Base-by-base conservation (phyloP, 108 stramenopile species). In the Mayamaea pseudoterrestris region DNA sequence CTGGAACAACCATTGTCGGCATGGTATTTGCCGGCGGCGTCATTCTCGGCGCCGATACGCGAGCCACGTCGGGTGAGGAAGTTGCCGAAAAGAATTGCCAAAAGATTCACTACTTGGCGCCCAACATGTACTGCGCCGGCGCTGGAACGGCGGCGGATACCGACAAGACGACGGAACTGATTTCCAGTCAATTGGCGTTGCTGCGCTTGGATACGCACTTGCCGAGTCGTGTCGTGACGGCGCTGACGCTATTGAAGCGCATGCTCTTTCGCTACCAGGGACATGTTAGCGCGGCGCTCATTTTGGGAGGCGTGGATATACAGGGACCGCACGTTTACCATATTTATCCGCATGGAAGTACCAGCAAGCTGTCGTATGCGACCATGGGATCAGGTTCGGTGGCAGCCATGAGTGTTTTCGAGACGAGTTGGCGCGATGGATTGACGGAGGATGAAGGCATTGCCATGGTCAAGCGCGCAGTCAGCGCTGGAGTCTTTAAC, bases 91-190 rank as follows among this genome's bases (percentile, higher is more conserved):
- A 96, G 71, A 95, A 97, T 64, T 99, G 98, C 58, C 90, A 93
- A 62, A 98, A 99, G 67, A 97, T 99, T 46, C 98, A 99, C 62
- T 98, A 96, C 83, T 47, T 99, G 41, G 95, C 97, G 0, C 93
- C 93, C 61, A 99, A 99, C 65, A 94, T 99, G 42, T 97, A 94
- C 66, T 99, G 98, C 70, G 96, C 94, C 69, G 96, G 98, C 16
- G 91, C 98, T n/a, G 95, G 98, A 13, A 99, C 96, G 0, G 96
- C 97, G 32, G 98, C 97, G 43, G 98, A 99, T 56, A 94, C 94
- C 22, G 97, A 99, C 59, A 96, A 95, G 65, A 95, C 95, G 24
- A 96, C 96, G 22, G 90, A 91, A 44, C 43, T 94, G 42, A 93
- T 95, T 17, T 57, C 91, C 23, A 62, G 59, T 32, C 89, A 95